Percentiles rank a stretch among this genome's conserved stretches.
Evolutionary conservation across 768 basidiomycete genomes (phyloP).

Genomic region (Mrakia frigida): DNA sequence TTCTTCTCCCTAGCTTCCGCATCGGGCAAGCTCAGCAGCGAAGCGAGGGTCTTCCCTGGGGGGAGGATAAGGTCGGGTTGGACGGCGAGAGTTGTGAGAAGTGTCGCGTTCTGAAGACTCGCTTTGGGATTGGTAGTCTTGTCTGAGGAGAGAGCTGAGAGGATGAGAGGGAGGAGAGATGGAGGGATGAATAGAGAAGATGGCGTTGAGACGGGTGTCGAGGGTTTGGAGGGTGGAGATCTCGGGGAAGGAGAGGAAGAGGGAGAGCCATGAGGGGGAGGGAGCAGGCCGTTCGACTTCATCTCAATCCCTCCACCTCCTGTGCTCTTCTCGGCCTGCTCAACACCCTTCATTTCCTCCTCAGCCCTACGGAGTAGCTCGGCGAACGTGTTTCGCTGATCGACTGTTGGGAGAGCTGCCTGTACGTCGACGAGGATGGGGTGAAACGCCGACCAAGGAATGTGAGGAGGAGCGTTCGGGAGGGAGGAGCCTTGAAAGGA

Average conservation of each 20-base stretch:
- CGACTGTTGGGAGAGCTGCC: neutral
- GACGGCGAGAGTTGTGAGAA: constrained; percentile 23
- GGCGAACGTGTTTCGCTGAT: neutral
- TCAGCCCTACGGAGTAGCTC: neutral
- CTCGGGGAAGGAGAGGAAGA: neutral
- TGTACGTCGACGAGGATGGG: constrained; percentile 6
- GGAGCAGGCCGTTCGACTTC: neutral
- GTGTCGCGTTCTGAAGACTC: neutral
- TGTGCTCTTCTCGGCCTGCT: neutral
- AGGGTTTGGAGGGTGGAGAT: neutral
- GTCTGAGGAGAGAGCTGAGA: constrained; percentile 3
- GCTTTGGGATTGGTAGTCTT: neutral
- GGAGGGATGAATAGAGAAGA: neutral
- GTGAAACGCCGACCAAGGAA: neutral
- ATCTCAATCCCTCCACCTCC: neutral
- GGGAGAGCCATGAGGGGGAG: neutral
- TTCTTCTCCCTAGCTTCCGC: constrained; percentile 11
- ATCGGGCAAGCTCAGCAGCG: constrained; percentile 4
- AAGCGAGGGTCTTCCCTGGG: constrained; percentile 23
- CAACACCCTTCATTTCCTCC: neutral
- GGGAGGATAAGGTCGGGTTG: constrained; percentile 24
- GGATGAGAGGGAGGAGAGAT: constrained; percentile 8
- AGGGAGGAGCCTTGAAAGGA: neutral
- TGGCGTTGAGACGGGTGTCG: neutral
- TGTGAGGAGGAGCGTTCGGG: neutral